Evolutionary conservation across 75 land plant species (phyloP), one percentile per base, ranked within the genome.

Genomic region (Pinus tabuliformis): DNA sequence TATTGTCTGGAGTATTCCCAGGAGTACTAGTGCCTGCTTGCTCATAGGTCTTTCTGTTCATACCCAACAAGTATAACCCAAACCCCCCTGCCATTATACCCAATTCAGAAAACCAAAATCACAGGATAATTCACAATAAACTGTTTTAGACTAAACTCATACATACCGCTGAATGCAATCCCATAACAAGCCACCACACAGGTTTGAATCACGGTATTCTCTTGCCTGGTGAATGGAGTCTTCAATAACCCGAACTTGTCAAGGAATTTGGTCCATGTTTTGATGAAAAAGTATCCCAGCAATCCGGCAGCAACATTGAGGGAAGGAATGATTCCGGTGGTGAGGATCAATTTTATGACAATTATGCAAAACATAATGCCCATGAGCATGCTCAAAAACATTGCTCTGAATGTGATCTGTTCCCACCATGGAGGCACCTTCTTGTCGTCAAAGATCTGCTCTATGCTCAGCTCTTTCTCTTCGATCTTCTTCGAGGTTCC

Each of bases 1-100:
- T 33, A 2, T 33, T 33, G 33, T 33, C 33, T 33, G 33, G 74
- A 3, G 57, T 77, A 59, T 82, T 85, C 5, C 77, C 84, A 39
- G 57, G 73, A 11, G 57, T 54, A 21, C 22, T 33, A 42, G 56
- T 42, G 1, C 63, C 58, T 72, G 84, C 37, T 76, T 82, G 78
- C n/a, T 75, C 49, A 28, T 82, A 80, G 5, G 90, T 82, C 30
- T 12, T 70, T 52, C 80, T 76, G 73, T 88, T 88, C 94, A 95
- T 88, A 30, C 77, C 97, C 75, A 89, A 81, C 12, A 95, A 59
- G 72, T 95, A 95, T 22, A 88, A 79, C 0, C 94, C 97, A 88
- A 91, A 95, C 2, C 98, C 98, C 21, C 98, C 96, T 95, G 33
- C 33, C 33, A 33, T 33, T 33, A 33, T 33, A 33, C 33, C 33